Conservation (phyloP, 2,329 filamentous ascomycete genomes). For the Stachybotrys chartarum region DNA sequence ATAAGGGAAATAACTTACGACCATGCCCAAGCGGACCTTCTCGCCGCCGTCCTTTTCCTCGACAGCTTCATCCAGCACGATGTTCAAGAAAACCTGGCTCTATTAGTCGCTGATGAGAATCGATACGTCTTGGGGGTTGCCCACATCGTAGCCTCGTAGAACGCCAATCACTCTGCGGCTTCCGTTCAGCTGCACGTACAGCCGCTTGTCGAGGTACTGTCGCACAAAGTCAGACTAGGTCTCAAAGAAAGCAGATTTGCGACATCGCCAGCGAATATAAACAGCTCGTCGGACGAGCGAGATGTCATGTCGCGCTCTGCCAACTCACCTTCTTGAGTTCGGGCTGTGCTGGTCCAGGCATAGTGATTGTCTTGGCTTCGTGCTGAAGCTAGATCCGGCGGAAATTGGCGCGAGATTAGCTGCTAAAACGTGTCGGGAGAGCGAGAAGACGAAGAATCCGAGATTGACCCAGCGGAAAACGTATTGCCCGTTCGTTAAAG, state of each 20-base stretch:
- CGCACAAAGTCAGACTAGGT: constrained; percentile 6
- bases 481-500: too few relatives aligned
- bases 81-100: constrained; percentile 86
- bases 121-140: constrained; percentile 17
- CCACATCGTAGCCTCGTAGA: constrained; percentile 90
- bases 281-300: too few relatives aligned
- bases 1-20: constrained; percentile 49
- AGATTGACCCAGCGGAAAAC: too few relatives aligned
- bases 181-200: constrained; percentile 96
- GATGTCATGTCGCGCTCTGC: neutral
- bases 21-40: constrained; percentile 87
- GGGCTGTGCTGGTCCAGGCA: constrained; percentile 71
- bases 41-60: constrained; percentile 91
- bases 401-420: too few relatives aligned
- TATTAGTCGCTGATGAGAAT: neutral
- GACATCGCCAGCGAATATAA: neutral
- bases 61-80: constrained; percentile 92
- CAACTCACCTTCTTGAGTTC: constrained; percentile 93
- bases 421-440: too few relatives aligned
- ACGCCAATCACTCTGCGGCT: constrained; percentile 95
- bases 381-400: too few relatives aligned
- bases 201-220: constrained; percentile 97
- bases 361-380: neutral
- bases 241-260: neutral
- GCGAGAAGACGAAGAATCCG: too few relatives aligned